Conservation (phyloP, 768 basidiomycete genomes). For the Kwoniella europaea region DNA sequence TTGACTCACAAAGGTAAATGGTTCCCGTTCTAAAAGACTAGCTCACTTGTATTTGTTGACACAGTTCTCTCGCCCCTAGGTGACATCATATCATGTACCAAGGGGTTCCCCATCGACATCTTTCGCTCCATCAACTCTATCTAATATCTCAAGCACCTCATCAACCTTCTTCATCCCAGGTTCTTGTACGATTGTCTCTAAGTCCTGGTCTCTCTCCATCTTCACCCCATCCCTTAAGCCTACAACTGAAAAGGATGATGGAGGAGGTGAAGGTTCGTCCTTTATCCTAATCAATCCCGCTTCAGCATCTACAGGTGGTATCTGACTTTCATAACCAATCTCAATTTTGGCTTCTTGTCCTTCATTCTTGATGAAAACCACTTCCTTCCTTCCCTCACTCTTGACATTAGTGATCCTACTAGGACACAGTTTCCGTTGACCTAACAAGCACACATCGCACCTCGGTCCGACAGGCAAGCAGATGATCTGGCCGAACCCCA, state of each 20-base stretch:
- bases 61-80: no score
- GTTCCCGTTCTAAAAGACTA: no score
- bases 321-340: slow-evolving; percentile 26
- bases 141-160: slow-evolving; percentile 28
- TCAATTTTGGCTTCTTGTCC: slow-evolving; percentile 33
- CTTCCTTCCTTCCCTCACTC: slow-evolving; percentile 49
- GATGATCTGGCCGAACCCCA: slow-evolving; percentile 56
- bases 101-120: slow-evolving; percentile 20
- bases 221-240: slow-evolving; percentile 4
- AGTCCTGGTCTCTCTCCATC: slow-evolving; percentile 17
- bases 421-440: slow-evolving; percentile 49
- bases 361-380: slow-evolving; percentile 45
- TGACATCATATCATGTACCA: not conserved
- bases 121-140: slow-evolving; percentile 31
- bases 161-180: slow-evolving; percentile 26
- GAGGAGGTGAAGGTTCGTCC: slow-evolving; percentile 12
- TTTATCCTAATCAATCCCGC: slow-evolving; percentile 21
- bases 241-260: not conserved
- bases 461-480: slow-evolving; percentile 56
- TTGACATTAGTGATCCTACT: slow-evolving; percentile 45
- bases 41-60: no score
- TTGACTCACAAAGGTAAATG: no score
- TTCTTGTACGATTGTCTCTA: slow-evolving; percentile 15
- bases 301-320: slow-evolving; percentile 11
- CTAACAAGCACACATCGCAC: slow-evolving; percentile 56